Conservation (phyloP, 2,329 filamentous ascomycete species). For the Colletotrichum coccodes region DNA sequence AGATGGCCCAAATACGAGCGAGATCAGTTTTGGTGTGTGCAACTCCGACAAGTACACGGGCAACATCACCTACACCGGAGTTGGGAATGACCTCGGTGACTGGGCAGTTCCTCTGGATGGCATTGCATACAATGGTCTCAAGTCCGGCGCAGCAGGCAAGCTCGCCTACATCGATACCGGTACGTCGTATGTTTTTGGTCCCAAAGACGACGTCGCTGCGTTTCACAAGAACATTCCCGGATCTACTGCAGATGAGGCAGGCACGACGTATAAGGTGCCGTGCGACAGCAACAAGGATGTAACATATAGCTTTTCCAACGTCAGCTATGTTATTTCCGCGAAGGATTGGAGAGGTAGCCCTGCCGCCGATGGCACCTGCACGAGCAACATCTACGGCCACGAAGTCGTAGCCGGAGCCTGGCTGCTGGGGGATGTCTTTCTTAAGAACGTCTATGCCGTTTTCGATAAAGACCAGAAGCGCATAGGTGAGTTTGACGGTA, state of each 20-base stretch:
- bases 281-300: slow-evolving; percentile 73
- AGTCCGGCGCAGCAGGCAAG: slow-evolving; percentile 63
- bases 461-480: slow-evolving; percentile 79
- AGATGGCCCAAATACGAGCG: slow-evolving; percentile 76
- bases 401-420: slow-evolving; percentile 75
- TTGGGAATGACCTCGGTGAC: slow-evolving; percentile 62
- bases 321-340: slow-evolving; percentile 72
- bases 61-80: slow-evolving; percentile 72
- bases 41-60: slow-evolving; percentile 76
- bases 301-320: slow-evolving; percentile 74
- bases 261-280: slow-evolving; percentile 75
- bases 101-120: slow-evolving; percentile 81
- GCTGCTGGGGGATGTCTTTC: slow-evolving; percentile 86
- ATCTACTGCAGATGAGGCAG: slow-evolving; percentile 61
- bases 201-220: slow-evolving; percentile 70
- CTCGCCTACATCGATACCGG: slow-evolving; percentile 85
- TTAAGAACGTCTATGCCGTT: slow-evolving; percentile 90
- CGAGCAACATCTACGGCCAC: slow-evolving; percentile 80
- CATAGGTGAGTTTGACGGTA: slow-evolving; percentile 61
- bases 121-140: slow-evolving; percentile 68
- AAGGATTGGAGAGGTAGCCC: slow-evolving; percentile 75
- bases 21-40: slow-evolving; percentile 79
- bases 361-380: slow-evolving; percentile 59
- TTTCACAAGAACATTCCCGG: slow-evolving; percentile 74
- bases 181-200: slow-evolving; percentile 82